These are phyloP conservation scores for Penicillium roqueforti DNA, from an alignment of 495 filamentous ascomycete genomes.

Conservation along the genomic window DNA sequence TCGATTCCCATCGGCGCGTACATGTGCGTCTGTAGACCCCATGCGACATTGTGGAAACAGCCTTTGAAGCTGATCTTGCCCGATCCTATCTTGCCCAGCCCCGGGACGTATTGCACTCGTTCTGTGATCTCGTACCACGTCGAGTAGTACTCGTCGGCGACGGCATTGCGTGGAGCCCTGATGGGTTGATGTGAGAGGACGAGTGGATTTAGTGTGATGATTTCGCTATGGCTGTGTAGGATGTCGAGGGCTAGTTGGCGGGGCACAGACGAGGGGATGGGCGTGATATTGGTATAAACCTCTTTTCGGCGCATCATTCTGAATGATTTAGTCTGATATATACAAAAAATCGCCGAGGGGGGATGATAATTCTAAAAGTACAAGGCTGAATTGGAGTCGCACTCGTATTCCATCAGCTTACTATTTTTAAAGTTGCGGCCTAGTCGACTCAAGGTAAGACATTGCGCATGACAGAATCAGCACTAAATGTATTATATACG, in stretches of 20 bases:
- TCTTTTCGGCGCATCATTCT: constrained; percentile 30
- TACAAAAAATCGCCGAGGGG: not conserved
- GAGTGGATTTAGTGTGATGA: constrained; percentile 80
- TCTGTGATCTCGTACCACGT: constrained; percentile 64
- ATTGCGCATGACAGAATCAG: not conserved
- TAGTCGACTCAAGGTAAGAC: not conserved
- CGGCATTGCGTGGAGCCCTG: constrained; percentile 56
- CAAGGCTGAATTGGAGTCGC: not conserved
- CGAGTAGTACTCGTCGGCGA: constrained; percentile 61
- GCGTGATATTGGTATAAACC: constrained; percentile 59
- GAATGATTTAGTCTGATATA: not conserved
- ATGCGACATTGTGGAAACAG: constrained; percentile 65
- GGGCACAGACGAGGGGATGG: constrained; percentile 61
- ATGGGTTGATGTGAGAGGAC: constrained; percentile 64
- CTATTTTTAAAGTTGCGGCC: not conserved
- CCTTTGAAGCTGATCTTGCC: constrained; percentile 68
- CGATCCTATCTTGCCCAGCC: constrained; percentile 48
- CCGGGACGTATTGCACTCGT: constrained; percentile 68
- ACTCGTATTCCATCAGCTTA: not conserved
- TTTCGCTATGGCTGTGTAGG: constrained; percentile 66
- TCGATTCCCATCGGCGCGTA: constrained; percentile 67
- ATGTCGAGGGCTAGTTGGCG: constrained; percentile 63
- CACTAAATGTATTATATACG: not conserved
- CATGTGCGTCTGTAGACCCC: constrained; percentile 69
- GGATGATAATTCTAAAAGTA: not conserved